Evolutionary conservation across 169 alveolate species (phyloP).

Genomic region (Plasmodium cynomolgi): DNA sequence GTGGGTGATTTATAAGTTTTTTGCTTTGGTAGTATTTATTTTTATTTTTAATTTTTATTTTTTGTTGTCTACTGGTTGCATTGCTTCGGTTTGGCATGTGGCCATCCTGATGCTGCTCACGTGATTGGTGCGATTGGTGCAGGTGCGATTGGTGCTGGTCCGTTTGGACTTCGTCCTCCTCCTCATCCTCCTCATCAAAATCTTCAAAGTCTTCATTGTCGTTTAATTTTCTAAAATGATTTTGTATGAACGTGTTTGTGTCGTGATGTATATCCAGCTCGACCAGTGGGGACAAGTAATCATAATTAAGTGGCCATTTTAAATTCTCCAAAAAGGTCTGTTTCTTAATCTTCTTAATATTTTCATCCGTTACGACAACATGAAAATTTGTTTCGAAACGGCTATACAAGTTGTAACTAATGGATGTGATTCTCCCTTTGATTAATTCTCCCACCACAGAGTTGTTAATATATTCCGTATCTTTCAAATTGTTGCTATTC

Average conservation of each 20-base stretch:
- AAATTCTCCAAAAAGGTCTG: constrained; percentile 11
- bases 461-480: constrained; percentile 26
- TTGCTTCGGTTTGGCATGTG: not conserved
- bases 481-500: constrained; percentile 8
- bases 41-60: constrained; percentile 29
- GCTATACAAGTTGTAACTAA: constrained; percentile 19
- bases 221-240: constrained; percentile 56
- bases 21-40: constrained; percentile 68
- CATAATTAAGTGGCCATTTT: constrained; percentile 5
- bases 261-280: constrained; percentile 44
- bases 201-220: constrained; percentile 61
- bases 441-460: constrained; percentile 40
- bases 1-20: constrained; percentile 29
- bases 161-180: not conserved
- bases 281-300: constrained; percentile 32
- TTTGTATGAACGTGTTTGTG: constrained; percentile 29
- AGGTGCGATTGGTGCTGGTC: not conserved
- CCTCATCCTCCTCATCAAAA: constrained; percentile 35
- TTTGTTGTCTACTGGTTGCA: not conserved
- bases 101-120: not conserved
- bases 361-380: constrained; percentile 67
- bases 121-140: not conserved
- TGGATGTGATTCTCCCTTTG: constrained; percentile 38
- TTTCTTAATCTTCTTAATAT: constrained; percentile 32
- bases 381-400: constrained; percentile 53